phyloP scores from a whole-genome alignment of 2,329 filamentous ascomycete species.

The Setomelanomma holmii region DNA sequence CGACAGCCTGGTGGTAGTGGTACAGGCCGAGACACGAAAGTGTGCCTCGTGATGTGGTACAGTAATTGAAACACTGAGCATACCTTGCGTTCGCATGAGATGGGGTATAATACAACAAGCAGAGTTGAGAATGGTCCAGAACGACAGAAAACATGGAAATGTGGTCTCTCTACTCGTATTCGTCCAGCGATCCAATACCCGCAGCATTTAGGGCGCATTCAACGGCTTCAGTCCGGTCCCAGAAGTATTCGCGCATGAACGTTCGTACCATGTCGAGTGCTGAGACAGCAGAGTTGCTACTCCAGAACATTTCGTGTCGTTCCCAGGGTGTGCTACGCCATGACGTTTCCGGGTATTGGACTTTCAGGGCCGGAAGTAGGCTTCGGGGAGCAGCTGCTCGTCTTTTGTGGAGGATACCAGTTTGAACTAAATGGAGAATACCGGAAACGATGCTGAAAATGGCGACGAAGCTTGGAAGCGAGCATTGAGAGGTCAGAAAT shows the following conservation, averaged over 20 bases:
- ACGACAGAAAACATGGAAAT: constrained; percentile 16
- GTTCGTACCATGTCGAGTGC: constrained; percentile 43
- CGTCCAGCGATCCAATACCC: constrained; percentile 36
- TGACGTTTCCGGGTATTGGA: constrained; percentile 34
- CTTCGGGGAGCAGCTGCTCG: constrained; percentile 36
- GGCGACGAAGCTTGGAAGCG: constrained; percentile 31
- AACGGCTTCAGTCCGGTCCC: constrained; percentile 42
- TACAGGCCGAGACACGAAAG: neutral
- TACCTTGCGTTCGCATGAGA: neutral
- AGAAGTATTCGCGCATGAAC: constrained; percentile 48
- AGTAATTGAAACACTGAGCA: neutral
- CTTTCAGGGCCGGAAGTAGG: constrained; percentile 33
- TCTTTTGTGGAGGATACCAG: constrained; percentile 34
- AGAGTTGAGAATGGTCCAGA: constrained; percentile 5
- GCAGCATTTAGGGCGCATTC: constrained; percentile 38
- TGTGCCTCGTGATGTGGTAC: neutral
- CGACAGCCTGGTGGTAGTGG: constrained; percentile 1
- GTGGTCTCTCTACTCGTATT: constrained; percentile 27
- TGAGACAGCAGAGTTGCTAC: constrained; percentile 37
- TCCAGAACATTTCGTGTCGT: constrained; percentile 43
- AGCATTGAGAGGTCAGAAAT: constrained; percentile 38
- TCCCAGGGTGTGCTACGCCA: constrained; percentile 42
- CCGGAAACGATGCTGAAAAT: constrained; percentile 44
- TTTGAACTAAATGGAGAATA: constrained; percentile 36
- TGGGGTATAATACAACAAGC: constrained; percentile 6